phyloP scores from a whole-genome alignment of 164 flowering plant species.

The Magnolia sinica region DNA sequence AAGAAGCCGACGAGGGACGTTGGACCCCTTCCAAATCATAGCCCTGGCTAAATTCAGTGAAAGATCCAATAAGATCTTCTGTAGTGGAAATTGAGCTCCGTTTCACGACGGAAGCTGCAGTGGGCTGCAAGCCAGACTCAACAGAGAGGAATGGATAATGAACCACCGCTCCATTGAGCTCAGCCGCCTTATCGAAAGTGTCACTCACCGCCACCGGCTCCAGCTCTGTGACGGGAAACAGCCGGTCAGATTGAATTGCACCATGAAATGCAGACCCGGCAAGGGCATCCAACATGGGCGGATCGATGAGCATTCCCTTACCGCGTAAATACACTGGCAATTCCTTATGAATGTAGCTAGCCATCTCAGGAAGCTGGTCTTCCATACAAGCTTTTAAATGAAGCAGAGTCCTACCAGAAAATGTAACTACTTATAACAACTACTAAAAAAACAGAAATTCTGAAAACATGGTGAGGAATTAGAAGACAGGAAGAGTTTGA shows the following conservation, averaged over 20 bases:
- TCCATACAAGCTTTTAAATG: slow-evolving; percentile 23
- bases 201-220: slow-evolving; percentile 1
- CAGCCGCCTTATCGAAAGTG: slow-evolving; percentile 14
- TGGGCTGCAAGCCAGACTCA: slow-evolving; percentile 17
- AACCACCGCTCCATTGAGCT: slow-evolving; percentile 1
- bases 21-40: slow-evolving; percentile 7
- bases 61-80: slow-evolving; percentile 38
- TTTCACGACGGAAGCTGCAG: slow-evolving; percentile 11
- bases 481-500: background rate
- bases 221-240: slow-evolving; percentile 4
- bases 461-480: background rate
- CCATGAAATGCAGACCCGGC: slow-evolving; percentile 16
- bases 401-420: background rate
- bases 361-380: slow-evolving; percentile 34
- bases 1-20: slow-evolving; percentile 13
- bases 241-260: slow-evolving; percentile 19
- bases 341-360: slow-evolving; percentile 30
- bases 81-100: slow-evolving; percentile 18
- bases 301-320: slow-evolving; percentile 19
- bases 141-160: slow-evolving; percentile 7
- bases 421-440: background rate
- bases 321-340: slow-evolving; percentile 24
- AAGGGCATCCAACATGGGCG: slow-evolving; percentile 18
- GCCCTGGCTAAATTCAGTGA: slow-evolving; percentile 21
- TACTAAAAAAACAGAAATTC: background rate